Evolutionary conservation across 1,284 basidiomycete genomes (phyloP).

Genomic region (Polyporus tsugae): DNA sequence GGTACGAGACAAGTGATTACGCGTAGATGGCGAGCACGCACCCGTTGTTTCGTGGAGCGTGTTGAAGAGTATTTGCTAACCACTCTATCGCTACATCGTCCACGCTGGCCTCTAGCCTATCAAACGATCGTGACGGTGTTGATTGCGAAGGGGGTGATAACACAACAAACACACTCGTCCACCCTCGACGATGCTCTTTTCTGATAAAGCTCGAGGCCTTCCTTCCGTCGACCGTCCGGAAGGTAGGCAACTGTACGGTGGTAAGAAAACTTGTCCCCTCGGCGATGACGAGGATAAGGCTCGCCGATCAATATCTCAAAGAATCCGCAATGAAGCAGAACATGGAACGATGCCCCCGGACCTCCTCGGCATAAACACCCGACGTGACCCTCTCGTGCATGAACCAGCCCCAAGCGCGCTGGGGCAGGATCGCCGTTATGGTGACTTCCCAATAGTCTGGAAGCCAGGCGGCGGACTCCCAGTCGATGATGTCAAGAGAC

Average conservation of each 20-base stretch:
- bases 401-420: slow-evolving; percentile 16
- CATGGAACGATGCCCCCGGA: slow-evolving; percentile 7
- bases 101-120: no score
- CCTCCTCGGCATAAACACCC: slow-evolving; percentile 7
- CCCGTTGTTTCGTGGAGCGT: no score
- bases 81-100: no score
- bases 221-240: background rate
- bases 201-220: no score
- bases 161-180: no score
- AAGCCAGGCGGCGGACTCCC: background rate
- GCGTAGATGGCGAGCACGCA: no score
- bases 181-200: no score
- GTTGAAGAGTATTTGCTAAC: no score
- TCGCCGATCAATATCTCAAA: background rate
- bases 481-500: background rate
- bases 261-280: background rate
- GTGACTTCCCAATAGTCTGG: slow-evolving; percentile 15
- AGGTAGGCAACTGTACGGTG: background rate
- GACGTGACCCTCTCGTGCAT: slow-evolving; percentile 12
- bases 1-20: no score
- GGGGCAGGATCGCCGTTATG: slow-evolving; percentile 1
- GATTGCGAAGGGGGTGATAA: no score
- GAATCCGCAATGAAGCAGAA: background rate
- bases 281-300: background rate
- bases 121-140: no score